Evolutionary conservation across 2,329 filamentous ascomycete genomes (phyloP), one percentile per base, ranked within the genome.

Genomic region (Orbilia quercus): DNA sequence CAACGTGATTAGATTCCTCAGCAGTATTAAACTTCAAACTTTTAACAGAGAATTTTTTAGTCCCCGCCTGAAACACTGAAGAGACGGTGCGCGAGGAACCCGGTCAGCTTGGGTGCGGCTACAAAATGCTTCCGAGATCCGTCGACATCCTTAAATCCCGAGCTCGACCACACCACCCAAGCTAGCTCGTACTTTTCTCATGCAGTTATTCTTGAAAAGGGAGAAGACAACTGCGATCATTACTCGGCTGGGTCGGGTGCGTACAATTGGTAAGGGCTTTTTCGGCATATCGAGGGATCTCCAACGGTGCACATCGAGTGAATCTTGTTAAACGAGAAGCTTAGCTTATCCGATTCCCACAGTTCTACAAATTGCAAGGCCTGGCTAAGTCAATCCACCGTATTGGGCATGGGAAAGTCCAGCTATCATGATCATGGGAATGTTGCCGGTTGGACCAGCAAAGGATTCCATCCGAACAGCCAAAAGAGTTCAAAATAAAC

Each of bases 51-150:
- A 38, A 58, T 40, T 36, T 58, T 36, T 22, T 28, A 18, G 50
- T 34, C 18, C 36, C 47, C 6, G 31, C 16, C 31, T 28, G n/a
- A n/a, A n/a, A n/a, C n/a, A n/a, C n/a, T n/a, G n/a, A n/a, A n/a
- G 9, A 5, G 28, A 31, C 28, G 4, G 28, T 5, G 28, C 9
- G 28, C 28, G 5, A 31, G n/a, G 9, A 31, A 31, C 28, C 28
- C 28, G 28, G 28, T 31, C 4, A 9, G 28, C 28, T 5, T 31
- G 28, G 38, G 31, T 16, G 45, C 57, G 62, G 62, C 25, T 57
- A 34, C 54, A 58, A 55, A 48, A 47, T 66, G 42, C 42, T 71
- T 71, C 66, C 66, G 66, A 71, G 66, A 71, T 71, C 66, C 66
- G 66, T 71, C 42, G 66, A 71, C 67, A 59, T 65, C 67, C 67